Conservation (phyloP, 2,329 filamentous ascomycete species). For the Penicillium vulpinum region DNA sequence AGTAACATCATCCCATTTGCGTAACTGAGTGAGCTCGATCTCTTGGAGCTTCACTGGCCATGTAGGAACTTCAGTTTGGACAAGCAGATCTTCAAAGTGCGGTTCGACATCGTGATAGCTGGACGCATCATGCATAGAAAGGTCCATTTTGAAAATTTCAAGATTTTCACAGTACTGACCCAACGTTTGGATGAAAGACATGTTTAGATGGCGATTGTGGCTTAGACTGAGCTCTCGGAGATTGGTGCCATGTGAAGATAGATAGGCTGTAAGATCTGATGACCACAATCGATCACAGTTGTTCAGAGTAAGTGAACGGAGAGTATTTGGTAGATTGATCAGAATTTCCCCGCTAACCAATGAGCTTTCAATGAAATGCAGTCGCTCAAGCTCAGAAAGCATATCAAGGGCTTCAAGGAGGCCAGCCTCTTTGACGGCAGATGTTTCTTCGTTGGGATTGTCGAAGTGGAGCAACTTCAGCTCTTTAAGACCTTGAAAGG, state of each 20-base stretch:
- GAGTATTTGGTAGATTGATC: constrained; percentile 63
- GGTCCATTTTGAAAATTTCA: constrained; percentile 70
- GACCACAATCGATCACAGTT: constrained; percentile 78
- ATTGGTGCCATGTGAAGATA: constrained; percentile 66
- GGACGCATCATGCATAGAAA: constrained; percentile 74
- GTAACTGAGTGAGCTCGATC: constrained; percentile 74
- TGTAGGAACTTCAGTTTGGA: constrained; percentile 60
- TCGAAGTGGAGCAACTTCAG: constrained; percentile 42
- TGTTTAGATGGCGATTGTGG: constrained; percentile 75
- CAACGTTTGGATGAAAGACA: constrained; percentile 71
- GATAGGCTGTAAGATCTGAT: constrained; percentile 63
- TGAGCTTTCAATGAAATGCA: constrained; percentile 74
- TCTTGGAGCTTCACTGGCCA: constrained; percentile 74
- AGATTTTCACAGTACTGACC: constrained; percentile 69
- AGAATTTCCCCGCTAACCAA: constrained; percentile 69
- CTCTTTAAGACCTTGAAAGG: constrained; percentile 51
- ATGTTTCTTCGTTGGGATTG: constrained; percentile 46
- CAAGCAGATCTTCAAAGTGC: constrained; percentile 67
- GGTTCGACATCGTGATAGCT: constrained; percentile 70
- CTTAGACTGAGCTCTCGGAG: constrained; percentile 68
- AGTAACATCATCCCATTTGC: constrained; percentile 68
- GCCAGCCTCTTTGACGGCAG: constrained; percentile 25
- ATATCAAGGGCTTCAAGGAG: constrained; percentile 53
- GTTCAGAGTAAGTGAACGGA: constrained; percentile 69
- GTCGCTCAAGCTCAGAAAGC: constrained; percentile 64